Evolutionary conservation across 1,284 basidiomycete genomes (phyloP).

Genomic region (Moesziomyces antarcticus): DNA sequence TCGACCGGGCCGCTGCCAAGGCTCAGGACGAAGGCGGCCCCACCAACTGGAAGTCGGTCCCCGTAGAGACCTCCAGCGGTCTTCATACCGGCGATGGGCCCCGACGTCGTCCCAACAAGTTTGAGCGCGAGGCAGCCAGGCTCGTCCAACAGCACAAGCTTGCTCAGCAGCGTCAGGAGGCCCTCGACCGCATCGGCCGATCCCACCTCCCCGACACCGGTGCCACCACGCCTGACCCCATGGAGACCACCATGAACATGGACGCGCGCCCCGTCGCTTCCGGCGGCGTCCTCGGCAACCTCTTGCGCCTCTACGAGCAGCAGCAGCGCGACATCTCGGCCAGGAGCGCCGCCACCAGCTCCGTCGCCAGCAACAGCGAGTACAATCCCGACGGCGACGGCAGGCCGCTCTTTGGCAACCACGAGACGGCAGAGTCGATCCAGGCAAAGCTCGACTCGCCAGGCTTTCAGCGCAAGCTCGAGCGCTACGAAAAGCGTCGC

Average conservation of each 20-base stretch:
- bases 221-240: constrained; percentile 58
- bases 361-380: constrained; percentile 41
- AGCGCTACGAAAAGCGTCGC: constrained; percentile 35
- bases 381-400: constrained; percentile 15
- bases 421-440: constrained; percentile 18
- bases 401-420: constrained; percentile 9
- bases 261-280: constrained; percentile 58
- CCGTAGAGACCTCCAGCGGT: constrained; percentile 64
- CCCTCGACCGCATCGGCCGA: constrained; percentile 49
- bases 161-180: constrained; percentile 39
- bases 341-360: constrained; percentile 37
- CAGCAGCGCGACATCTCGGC: constrained; percentile 49
- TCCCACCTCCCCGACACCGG: constrained; percentile 57
- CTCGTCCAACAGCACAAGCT: constrained; percentile 62
- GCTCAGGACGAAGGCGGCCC: constrained; percentile 55
- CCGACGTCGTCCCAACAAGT: constrained; percentile 51
- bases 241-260: constrained; percentile 58
- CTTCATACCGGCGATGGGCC: constrained; percentile 55
- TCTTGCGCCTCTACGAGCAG: constrained; percentile 66
- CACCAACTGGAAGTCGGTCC: constrained; percentile 65
- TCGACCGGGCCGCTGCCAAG: constrained; percentile 8
- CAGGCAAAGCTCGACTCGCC: constrained; percentile 26
- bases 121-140: constrained; percentile 61
- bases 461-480: constrained; percentile 21
- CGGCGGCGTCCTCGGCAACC: constrained; percentile 64